Evolutionary conservation across 345 rosid species (phyloP), one percentile per base, ranked within the genome.

Genomic region (Diplotaxis tenuifolia): DNA sequence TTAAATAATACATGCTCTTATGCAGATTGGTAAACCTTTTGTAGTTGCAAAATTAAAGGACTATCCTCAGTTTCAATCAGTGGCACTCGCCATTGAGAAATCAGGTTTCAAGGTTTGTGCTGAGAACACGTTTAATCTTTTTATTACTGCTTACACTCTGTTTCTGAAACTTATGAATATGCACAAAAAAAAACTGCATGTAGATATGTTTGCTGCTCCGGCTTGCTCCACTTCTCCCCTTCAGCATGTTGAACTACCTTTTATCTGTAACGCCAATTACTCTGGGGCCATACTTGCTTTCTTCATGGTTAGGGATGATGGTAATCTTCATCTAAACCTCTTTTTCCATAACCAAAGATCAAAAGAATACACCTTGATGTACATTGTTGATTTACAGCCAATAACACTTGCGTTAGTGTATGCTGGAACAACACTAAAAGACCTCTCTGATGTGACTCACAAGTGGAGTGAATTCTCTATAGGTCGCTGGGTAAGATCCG

Each of bases 231-330:
- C 76, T 95, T 66, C 89, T 95, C 59, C 99, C 99, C 9, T 95
- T 95, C 78, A 92, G 83, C 85, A 84, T 95, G 88, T 79, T 95
- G 86, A 95, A 95, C 83, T 95, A 95, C 88, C 91, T 95, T 38
- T 83, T 95, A 62, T 95, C 99, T 11, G 93, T 95, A 56, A 95
- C 99, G 23, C 97, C 99, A 15, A 89, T 92, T 29, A 62, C 90
- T 14, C 29, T 90, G 25, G 89, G 84, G n/a, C 87, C 86, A 66
- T 95, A 95, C 83, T 83, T 89, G 88, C 91, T 95, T 80, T 96
- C 97, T 60, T 90, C 99, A 40, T 95, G 99, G 99, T 53, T 95
- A 75, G 99, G 99, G 74, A 95, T 95, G 99, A 87, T 92, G 99
- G 98, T 95, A 88, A 56, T 62, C 23, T 22, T 31, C 32, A 11